Conservation (phyloP, 2,329 filamentous ascomycete genomes). For the Aspergillus jensenii region DNA sequence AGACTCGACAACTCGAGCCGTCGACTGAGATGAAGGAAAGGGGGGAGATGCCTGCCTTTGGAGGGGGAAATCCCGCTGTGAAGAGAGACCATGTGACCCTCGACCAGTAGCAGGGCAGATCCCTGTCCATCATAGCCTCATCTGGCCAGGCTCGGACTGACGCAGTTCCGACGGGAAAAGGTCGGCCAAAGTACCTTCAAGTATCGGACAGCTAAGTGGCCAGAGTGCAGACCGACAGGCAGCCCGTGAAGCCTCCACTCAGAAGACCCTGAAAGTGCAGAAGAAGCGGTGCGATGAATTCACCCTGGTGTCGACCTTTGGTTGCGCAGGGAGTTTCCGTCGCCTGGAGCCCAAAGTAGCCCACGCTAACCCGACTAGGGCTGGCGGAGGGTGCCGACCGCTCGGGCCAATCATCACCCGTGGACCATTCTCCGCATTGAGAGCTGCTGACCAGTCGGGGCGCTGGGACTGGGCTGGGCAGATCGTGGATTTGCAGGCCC, state of each 20-base stretch:
- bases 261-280: background rate
- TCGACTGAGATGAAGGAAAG: background rate
- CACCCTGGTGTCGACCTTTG: background rate
- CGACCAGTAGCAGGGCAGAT: background rate
- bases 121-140: background rate
- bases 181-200: background rate
- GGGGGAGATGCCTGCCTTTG: background rate
- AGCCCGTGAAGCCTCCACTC: background rate
- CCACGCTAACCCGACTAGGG: background rate
- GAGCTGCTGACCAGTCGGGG: no score
- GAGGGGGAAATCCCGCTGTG: background rate
- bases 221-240: background rate
- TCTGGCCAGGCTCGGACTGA: background rate
- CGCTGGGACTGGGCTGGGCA: background rate
- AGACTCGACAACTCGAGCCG: background rate
- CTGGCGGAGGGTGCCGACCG: background rate
- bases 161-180: background rate
- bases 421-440: background rate
- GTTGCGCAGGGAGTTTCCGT: no score
- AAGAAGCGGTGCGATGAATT: background rate
- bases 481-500: background rate
- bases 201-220: background rate
- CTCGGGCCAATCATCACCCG: background rate
- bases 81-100: background rate
- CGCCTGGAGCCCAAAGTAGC: constrained; percentile 2